Percentiles rank a stretch among this genome's conserved stretches.
These are phyloP conservation scores for Scutellaria galericulata DNA, from an alignment of 257 asterid species.

Conservation along the genomic window DNA sequence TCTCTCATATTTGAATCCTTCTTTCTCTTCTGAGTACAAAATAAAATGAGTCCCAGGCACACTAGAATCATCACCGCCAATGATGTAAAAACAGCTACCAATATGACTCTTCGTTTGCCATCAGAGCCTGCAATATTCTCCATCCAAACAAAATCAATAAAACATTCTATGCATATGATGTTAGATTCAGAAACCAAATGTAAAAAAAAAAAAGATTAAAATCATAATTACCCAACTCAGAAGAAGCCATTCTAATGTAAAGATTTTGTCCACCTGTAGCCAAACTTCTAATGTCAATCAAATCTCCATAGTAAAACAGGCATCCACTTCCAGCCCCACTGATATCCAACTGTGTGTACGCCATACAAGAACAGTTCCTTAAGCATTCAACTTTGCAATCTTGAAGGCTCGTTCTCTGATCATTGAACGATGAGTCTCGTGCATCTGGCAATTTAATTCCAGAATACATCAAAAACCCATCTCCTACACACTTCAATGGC, in stretches of 20 bases:
- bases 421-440: slow-evolving; percentile 23
- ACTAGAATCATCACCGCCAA: background rate
- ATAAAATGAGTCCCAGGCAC: background rate
- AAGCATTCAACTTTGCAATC: slow-evolving; percentile 46
- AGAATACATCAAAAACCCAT: slow-evolving; percentile 32
- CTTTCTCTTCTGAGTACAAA: slow-evolving; percentile 5
- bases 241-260: slow-evolving; percentile 45
- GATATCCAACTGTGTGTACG: slow-evolving; percentile 42
- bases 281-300: slow-evolving; percentile 41
- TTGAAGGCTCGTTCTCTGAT: slow-evolving; percentile 30
- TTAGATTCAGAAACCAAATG: background rate
- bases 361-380: slow-evolving; percentile 48
- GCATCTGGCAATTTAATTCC: slow-evolving; percentile 45
- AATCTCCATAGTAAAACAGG: slow-evolving; percentile 50
- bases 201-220: background rate
- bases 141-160: background rate
- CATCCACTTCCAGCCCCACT: slow-evolving; percentile 32
- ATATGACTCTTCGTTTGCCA: slow-evolving; percentile 8
- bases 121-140: slow-evolving; percentile 12
- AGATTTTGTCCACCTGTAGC: slow-evolving; percentile 29
- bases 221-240: slow-evolving; percentile 39
- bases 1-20: slow-evolving; percentile 2
- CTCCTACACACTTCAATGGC: too few relatives aligned
- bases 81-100: slow-evolving; percentile 12
- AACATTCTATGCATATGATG: background rate